Percentiles rank a stretch among this genome's conserved stretches.
phyloP scores from a whole-genome alignment of 805 yeast species.

The Metschnikowia sp. region DNA sequence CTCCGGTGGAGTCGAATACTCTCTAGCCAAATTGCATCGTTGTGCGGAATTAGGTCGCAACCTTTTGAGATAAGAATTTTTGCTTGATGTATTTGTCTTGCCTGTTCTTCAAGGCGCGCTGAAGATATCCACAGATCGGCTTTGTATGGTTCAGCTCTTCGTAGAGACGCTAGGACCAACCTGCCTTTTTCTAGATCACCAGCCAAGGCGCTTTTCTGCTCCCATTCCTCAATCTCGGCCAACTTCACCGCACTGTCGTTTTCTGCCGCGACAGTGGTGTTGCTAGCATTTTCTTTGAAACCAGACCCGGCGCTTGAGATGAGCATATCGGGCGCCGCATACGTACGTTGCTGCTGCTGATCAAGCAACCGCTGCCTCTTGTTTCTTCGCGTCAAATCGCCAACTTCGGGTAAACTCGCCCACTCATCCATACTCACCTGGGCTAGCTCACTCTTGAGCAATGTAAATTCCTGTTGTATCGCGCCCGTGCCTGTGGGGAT shows the following conservation, averaged over 20 bases:
- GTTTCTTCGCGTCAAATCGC: slow-evolving; percentile 78
- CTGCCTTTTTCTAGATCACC: slow-evolving; percentile 45
- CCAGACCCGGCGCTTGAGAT: slow-evolving; percentile 30
- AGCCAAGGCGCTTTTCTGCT: slow-evolving; percentile 4
- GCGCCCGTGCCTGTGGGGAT: slow-evolving; percentile 15
- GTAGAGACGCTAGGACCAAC: slow-evolving; percentile 58
- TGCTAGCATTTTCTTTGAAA: slow-evolving; percentile 11
- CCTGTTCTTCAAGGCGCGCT: slow-evolving; percentile 72
- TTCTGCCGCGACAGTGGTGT: too few species aligned
- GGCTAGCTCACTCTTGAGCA: slow-evolving; percentile 61
- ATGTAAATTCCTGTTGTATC: slow-evolving; percentile 55
- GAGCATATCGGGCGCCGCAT: slow-evolving; percentile 79
- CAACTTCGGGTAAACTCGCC: slow-evolving; percentile 81
- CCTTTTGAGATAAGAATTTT: slow-evolving; percentile 67
- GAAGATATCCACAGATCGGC: slow-evolving; percentile 85
- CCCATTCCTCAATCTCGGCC: slow-evolving; percentile 16
- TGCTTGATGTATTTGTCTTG: slow-evolving; percentile 55
- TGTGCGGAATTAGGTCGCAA: slow-evolving; percentile 60
- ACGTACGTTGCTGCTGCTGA: slow-evolving; percentile 63
- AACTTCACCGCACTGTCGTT: slow-evolving; percentile 1
- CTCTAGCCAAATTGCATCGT: slow-evolving; percentile 81
- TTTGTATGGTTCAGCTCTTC: slow-evolving; percentile 68
- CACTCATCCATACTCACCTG: slow-evolving; percentile 68
- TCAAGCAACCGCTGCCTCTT: slow-evolving; percentile 64
- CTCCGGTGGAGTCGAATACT: slow-evolving; percentile 58